These are phyloP conservation scores for Pseudonitzschia delicatissima DNA, from an alignment of 108 stramenopile genomes.

Conservation along the genomic window DNA sequence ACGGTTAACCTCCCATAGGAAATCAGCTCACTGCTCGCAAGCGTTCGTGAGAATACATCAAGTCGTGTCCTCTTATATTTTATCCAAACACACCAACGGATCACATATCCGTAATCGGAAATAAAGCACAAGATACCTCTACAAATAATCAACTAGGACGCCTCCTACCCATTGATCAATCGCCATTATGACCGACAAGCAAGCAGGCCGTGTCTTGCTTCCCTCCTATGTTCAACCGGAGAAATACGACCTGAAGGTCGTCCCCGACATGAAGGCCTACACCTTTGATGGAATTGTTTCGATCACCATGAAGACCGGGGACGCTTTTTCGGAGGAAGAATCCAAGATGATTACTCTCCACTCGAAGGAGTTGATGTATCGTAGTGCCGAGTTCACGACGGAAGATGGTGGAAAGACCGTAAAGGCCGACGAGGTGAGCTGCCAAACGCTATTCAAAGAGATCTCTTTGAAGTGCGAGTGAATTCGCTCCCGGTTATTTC, in stretches of 20 bases:
- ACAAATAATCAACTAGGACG: too few relatives aligned
- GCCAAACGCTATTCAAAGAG: too few relatives aligned
- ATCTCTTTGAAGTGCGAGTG: too few relatives aligned
- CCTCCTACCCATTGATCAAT: too few relatives aligned
- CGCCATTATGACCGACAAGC: constrained; percentile 23
- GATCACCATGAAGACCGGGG: constrained; percentile 25
- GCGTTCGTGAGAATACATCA: too few relatives aligned
- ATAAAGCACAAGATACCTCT: too few relatives aligned
- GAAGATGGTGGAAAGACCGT: constrained; percentile 13
- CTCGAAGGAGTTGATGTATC: constrained; percentile 83
- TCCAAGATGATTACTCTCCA: constrained; percentile 74
- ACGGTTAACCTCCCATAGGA: too few relatives aligned
- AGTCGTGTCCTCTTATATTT: too few relatives aligned
- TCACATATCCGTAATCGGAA: too few relatives aligned
- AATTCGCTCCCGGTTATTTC: too few relatives aligned
- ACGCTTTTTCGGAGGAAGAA: constrained; percentile 24
- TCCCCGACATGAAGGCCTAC: constrained; percentile 79
- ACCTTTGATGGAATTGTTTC: constrained; percentile 70
- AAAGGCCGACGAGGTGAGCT: constrained; percentile 31
- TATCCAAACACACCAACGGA: too few relatives aligned
- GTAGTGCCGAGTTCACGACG: constrained; percentile 45
- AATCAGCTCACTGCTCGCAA: too few relatives aligned
- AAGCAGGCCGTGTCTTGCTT: constrained; percentile 56
- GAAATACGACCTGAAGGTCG: constrained; percentile 75
- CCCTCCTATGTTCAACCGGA: constrained; percentile 49